phyloP scores from a whole-genome alignment of 2,329 filamentous ascomycete genomes.

The Xylariaceae sp. region DNA sequence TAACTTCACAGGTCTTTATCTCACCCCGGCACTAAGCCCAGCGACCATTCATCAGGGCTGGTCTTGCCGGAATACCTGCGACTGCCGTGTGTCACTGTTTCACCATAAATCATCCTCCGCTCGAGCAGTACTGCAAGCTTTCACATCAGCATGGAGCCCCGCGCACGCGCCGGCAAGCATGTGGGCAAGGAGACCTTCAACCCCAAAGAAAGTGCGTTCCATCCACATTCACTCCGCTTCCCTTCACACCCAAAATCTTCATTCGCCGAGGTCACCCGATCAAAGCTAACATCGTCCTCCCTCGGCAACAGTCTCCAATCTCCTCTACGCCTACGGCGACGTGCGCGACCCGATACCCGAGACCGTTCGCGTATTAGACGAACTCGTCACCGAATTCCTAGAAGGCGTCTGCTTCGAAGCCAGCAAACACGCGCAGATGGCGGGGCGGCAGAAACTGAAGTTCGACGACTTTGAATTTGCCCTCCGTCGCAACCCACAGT shows the following conservation, averaged over 20 bases:
- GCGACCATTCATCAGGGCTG: too few relatives aligned
- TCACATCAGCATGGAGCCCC: constrained; percentile 62
- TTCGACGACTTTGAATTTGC: constrained; percentile 97
- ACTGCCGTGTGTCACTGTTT: too few relatives aligned
- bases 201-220: constrained; percentile 61
- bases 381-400: constrained; percentile 95
- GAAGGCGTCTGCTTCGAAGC: constrained; percentile 90
- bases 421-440: constrained; percentile 77
- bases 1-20: too few relatives aligned
- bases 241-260: not conserved
- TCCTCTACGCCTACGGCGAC: constrained; percentile 80
- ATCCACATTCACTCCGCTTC: not conserved
- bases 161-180: constrained; percentile 73
- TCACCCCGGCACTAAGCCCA: too few relatives aligned
- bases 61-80: too few relatives aligned
- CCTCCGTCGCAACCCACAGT: constrained; percentile 76
- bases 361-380: constrained; percentile 83
- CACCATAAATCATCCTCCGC: too few relatives aligned
- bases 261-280: not conserved
- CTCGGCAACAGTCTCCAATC: constrained; percentile 55
- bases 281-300: constrained; percentile 11
- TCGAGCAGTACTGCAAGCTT: too few relatives aligned
- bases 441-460: constrained; percentile 92
- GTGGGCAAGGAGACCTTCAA: constrained; percentile 80
- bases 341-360: constrained; percentile 72